phyloP scores from a whole-genome alignment of 805 yeast species.

The Candida piceae region DNA sequence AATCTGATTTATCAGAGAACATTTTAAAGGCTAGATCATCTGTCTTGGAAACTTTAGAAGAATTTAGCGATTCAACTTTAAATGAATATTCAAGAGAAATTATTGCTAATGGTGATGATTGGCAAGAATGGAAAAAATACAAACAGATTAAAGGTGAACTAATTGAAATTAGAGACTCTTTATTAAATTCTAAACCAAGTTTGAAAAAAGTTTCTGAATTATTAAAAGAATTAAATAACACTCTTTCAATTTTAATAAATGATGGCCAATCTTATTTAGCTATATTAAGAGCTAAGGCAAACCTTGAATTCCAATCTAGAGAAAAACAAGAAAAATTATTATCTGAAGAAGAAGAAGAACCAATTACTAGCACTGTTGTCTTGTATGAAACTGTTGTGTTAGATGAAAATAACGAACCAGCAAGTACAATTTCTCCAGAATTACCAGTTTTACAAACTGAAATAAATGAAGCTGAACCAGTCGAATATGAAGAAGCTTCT shows the following conservation, averaged over 20 bases:
- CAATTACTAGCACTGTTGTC: conserved; percentile 10
- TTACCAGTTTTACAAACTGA: not conserved
- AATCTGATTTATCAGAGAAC: conserved; percentile 30
- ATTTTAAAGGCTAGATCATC: conserved; percentile 31
- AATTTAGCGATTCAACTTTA: conserved; percentile 65
- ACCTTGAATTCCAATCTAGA: conserved; percentile 50
- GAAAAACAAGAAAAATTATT: conserved; percentile 16
- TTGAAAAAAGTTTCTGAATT: conserved; percentile 27
- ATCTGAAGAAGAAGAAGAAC: conserved; percentile 3
- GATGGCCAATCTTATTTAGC: conserved; percentile 62
- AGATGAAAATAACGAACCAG: conserved; percentile 12
- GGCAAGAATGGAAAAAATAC: conserved; percentile 59
- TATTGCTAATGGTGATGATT: conserved; percentile 39
- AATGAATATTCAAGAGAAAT: conserved; percentile 60
- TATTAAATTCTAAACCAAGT: conserved; percentile 34
- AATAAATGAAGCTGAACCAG: no score
- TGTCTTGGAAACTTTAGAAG: conserved; percentile 64
- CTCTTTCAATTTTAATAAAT: conserved; percentile 44
- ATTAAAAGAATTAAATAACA: conserved; percentile 36
- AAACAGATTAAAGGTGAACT: conserved; percentile 51
- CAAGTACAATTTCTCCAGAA: conserved; percentile 9
- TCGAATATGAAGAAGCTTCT: not conserved
- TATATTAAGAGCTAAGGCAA: conserved; percentile 52
- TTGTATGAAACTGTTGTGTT: conserved; percentile 14
- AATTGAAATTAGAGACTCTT: conserved; percentile 48